phyloP scores from a whole-genome alignment of 371 early-diverging fungal genomes.

The Syncephalastrum sp. region DNA sequence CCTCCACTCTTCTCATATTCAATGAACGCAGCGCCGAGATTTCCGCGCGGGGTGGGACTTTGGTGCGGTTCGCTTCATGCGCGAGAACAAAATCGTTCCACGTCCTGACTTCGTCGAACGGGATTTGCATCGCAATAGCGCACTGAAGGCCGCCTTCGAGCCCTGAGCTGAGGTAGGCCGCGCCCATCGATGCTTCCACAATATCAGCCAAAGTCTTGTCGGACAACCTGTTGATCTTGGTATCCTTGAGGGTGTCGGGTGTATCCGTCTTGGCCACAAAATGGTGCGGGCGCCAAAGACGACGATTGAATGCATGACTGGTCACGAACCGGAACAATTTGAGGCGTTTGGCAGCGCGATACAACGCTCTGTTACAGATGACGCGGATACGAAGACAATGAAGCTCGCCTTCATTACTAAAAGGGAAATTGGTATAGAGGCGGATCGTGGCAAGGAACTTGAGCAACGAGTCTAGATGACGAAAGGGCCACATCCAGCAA shows the following conservation, averaged over 20 bases:
- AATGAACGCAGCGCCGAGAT: conserved; percentile 21
- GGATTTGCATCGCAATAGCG: conserved; percentile 56
- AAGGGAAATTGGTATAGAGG: conserved; percentile 75
- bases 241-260: conserved; percentile 28
- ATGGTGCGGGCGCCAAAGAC: conserved; percentile 61
- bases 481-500: not conserved
- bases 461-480: conserved; percentile 77
- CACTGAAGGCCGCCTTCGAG: conserved; percentile 60
- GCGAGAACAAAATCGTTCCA: conserved; percentile 53
- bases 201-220: conserved; percentile 90
- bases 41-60: conserved; percentile 32
- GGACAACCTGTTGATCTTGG: conserved; percentile 52
- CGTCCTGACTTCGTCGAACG: conserved; percentile 51
- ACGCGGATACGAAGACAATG: conserved; percentile 68
- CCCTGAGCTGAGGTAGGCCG: conserved; percentile 67
- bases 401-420: conserved; percentile 80
- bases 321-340: conserved; percentile 58
- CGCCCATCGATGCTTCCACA: conserved; percentile 89
- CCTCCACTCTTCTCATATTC: conserved; percentile 42
- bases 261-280: conserved; percentile 41
- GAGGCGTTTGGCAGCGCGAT: conserved; percentile 55
- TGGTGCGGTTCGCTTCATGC: conserved; percentile 25
- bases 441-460: conserved; percentile 81
- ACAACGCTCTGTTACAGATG: conserved; percentile 78
- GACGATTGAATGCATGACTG: conserved; percentile 62